Evolutionary conservation across 768 basidiomycete species (phyloP), one percentile per base, ranked within the genome.

Genomic region (Podaxis sp.): DNA sequence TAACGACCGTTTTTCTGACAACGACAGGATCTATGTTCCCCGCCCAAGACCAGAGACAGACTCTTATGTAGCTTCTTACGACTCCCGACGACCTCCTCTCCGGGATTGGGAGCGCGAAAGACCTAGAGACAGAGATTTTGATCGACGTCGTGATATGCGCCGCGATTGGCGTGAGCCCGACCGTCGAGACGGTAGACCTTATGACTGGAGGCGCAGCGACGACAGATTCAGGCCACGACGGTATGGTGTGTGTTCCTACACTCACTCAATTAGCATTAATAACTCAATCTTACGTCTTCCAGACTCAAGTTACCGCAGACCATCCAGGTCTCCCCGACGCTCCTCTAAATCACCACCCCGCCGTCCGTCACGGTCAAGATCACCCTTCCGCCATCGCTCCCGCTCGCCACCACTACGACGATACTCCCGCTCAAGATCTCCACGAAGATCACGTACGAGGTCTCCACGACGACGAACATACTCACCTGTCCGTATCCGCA

Each of bases 51-150:
- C 30, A 28, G 64, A 57, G 61, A 61, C 42, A 52, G 71, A 74
- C 60, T 70, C 71, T 2, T 75, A 73, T 48, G 63, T 71, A 53
- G 67, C 69, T 22, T 56, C 67, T 1, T 65, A 67, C 17, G 65
- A 65, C 30, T n/a, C 55, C 30, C 51, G 66, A 13, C 69, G 71
- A 48, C 64, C 67, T 36, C 55, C 53, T 19, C n/a, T 49, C 3
- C 39, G 67, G 40, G 63, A 64, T 38, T 54, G 66, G 65, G 65
- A 66, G 22, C 48, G 61, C 19, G 67, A 64, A 15, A 59, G 66
- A 55, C 39, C 49, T 24, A 65, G 66, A 54, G 64, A 70, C 40
- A 66, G 67, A 33, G 69, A 68, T n/a, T 46, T 64, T 36, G 69
- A 67, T 33, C 67, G 72, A 53, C 67, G 68, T 30, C 62, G 65